Conservation (phyloP, 306 rosid species). For the Cercis canadensis region DNA sequence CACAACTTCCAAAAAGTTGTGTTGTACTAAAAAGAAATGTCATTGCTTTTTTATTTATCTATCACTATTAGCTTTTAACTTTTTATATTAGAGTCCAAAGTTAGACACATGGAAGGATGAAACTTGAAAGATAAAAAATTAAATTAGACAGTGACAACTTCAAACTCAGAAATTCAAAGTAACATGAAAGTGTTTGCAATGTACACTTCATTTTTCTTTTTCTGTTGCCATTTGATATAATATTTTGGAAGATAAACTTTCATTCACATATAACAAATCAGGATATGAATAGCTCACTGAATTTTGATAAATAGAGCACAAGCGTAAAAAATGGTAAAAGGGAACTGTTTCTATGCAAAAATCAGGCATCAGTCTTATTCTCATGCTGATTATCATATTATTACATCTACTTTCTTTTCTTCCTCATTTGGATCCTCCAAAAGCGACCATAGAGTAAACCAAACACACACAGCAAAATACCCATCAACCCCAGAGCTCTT, state of each 20-base stretch:
- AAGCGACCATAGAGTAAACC: slow-evolving; percentile 67
- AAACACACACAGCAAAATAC: slow-evolving; percentile 47
- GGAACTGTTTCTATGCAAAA: no score
- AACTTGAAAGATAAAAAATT: slow-evolving; percentile 1
- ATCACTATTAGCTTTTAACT: slow-evolving; percentile 24
- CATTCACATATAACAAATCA: no score
- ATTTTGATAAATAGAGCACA: no score
- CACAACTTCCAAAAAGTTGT: slow-evolving; percentile 41
- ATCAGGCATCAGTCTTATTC: not conserved
- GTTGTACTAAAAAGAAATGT: slow-evolving; percentile 28
- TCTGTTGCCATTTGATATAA: no score
- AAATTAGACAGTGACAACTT: slow-evolving; percentile 41
- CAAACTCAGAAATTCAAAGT: slow-evolving; percentile 17
- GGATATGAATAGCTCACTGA: no score
- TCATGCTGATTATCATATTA: not conserved
- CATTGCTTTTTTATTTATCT: slow-evolving; percentile 30
- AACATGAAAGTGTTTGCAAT: no score
- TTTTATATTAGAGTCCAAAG: not conserved
- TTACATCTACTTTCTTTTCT: slow-evolving; percentile 4
- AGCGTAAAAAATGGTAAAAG: no score
- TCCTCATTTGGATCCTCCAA: slow-evolving; percentile 70
- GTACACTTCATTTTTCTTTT: no score
- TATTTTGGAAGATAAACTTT: no score
- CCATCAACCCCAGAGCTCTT: slow-evolving; percentile 41
- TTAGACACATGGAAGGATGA: slow-evolving; percentile 33